Percentiles rank a stretch among this genome's conserved stretches.
These are phyloP conservation scores for Testicularia cyperi DNA, from an alignment of 1,284 basidiomycete genomes.

Conservation along the genomic window DNA sequence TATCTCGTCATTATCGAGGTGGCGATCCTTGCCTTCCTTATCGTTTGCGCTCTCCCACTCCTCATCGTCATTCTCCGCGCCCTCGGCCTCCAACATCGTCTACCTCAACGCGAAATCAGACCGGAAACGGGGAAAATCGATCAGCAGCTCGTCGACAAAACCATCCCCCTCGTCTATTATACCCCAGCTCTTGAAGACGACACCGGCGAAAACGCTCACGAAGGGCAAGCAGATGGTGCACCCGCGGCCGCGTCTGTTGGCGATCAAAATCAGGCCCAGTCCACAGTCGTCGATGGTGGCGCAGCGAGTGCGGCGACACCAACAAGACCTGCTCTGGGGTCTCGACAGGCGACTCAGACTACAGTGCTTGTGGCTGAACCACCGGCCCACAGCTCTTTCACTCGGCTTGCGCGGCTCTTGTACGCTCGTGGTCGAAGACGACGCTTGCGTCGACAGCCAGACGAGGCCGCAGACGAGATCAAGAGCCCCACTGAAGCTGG, in stretches of 20 bases:
- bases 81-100: slow-evolving; percentile 29
- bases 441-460: neutral
- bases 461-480: neutral
- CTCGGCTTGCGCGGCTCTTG: slow-evolving; percentile 11
- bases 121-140: slow-evolving; percentile 45
- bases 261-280: too few relatives aligned
- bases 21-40: slow-evolving; percentile 33
- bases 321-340: slow-evolving; percentile 6
- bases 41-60: slow-evolving; percentile 48
- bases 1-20: slow-evolving; percentile 50
- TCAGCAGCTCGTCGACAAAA: slow-evolving; percentile 40
- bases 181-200: slow-evolving; percentile 33
- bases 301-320: neutral
- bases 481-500: neutral
- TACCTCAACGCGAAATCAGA: slow-evolving; percentile 30
- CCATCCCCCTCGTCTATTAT: slow-evolving; percentile 44
- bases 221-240: neutral
- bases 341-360: slow-evolving; percentile 10
- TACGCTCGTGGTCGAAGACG: slow-evolving; percentile 2
- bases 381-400: slow-evolving; percentile 3
- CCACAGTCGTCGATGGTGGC: neutral
- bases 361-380: slow-evolving; percentile 2
- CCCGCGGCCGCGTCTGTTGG: neutral
- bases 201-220: neutral
- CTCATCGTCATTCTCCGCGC: slow-evolving; percentile 41